Evolutionary conservation across 768 basidiomycete genomes (phyloP), one percentile per base, ranked within the genome.

Genomic region (Tylopilus subfusipes): DNA sequence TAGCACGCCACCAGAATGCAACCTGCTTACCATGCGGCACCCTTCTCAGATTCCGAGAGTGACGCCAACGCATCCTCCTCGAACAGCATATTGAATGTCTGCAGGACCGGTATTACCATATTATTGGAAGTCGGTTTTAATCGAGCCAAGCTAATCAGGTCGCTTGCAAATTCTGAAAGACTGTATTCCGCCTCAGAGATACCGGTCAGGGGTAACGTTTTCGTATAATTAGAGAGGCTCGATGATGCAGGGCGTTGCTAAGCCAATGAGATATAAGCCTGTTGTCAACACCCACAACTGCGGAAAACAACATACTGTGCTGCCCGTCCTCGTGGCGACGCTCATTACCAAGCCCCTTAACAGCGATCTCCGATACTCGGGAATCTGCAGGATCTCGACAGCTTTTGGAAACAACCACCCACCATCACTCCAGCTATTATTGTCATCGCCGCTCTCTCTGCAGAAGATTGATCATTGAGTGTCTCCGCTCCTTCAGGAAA

Each of bases 251-350:
- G 81, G 29, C 83, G 83, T 76, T 88, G 87, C 89, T 91, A 68
- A 43, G 39, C 51, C 45, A 42, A 55, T 56, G 40, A 45, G 38
- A 57, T 45, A 58, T 70, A 25, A 66, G 52, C 56, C 31, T 33
- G 48, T 50, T 24, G 49, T 52, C 46, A 48, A 48, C 38, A 55
- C 10, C 50, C 49, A 53, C 27, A 18, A n/a, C 50, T 46, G 36
- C 25, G 46, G 44, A 59, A 33, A 48, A 19, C 10, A 43, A 72
- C 88, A 72, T 65, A 96, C 95, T 6, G 86, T 91, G 64, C 86
- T 89, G 56, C 90, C 85, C 10, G 92, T 92, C 71, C 84, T 88
- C 68, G 89, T 90, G 33, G 86, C 88, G 34, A 93, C 75, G 64
- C 90, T 94, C 51, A 90, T 75, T 13, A 94, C 77, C 8, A 96